Percentiles rank a stretch among this genome's conserved stretches.
These are phyloP conservation scores for Penicillium goetzii DNA, from an alignment of 495 filamentous ascomycete genomes.

Conservation along the genomic window DNA sequence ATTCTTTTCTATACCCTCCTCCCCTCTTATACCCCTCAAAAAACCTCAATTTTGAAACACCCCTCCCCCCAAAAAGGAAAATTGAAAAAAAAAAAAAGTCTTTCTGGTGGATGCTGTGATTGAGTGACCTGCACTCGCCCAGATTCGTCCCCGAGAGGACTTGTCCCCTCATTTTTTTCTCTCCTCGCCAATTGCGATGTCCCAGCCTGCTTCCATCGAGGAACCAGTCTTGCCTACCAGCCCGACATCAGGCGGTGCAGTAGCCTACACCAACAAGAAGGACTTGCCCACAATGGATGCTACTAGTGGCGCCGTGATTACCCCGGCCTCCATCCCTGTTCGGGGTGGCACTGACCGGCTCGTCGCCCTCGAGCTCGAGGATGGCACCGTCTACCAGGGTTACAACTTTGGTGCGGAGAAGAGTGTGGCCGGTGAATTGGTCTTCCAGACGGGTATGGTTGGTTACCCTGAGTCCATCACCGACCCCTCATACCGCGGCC, in stretches of 20 bases:
- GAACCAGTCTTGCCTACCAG: slow-evolving; percentile 42
- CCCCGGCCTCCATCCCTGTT: slow-evolving; percentile 53
- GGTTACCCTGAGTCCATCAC: slow-evolving; percentile 96
- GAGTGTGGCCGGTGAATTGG: slow-evolving; percentile 91
- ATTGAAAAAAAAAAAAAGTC: slow-evolving; percentile 22
- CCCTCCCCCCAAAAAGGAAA: slow-evolving; percentile 6
- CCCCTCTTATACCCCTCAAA: slow-evolving; percentile 2
- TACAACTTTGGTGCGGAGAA: slow-evolving; percentile 93
- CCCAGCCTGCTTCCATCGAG: slow-evolving; percentile 37
- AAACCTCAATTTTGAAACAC: slow-evolving; percentile 1
- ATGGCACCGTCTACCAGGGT: slow-evolving; percentile 86
- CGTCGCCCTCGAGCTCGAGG: slow-evolving; percentile 85
- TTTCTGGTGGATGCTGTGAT: slow-evolving; percentile 51
- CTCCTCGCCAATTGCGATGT: slow-evolving; percentile 38
- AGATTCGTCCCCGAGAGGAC: slow-evolving; percentile 52
- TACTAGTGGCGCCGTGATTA: slow-evolving; percentile 45
- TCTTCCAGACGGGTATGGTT: slow-evolving; percentile 99
- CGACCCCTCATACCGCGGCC: slow-evolving; percentile 89
- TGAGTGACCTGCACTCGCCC: slow-evolving; percentile 41
- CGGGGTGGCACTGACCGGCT: slow-evolving; percentile 56
- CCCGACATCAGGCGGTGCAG: slow-evolving; percentile 41
- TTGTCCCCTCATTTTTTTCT: slow-evolving; percentile 36
- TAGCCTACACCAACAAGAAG: slow-evolving; percentile 41
- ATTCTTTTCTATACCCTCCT: slow-evolving; percentile 16
- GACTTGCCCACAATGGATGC: slow-evolving; percentile 41